A percentile compares a stretch with the other conserved stretches of the same genome.
These are phyloP conservation scores for Termitomyces sp. DNA, from an alignment of 1,284 basidiomycete genomes.

Conservation along the genomic window DNA sequence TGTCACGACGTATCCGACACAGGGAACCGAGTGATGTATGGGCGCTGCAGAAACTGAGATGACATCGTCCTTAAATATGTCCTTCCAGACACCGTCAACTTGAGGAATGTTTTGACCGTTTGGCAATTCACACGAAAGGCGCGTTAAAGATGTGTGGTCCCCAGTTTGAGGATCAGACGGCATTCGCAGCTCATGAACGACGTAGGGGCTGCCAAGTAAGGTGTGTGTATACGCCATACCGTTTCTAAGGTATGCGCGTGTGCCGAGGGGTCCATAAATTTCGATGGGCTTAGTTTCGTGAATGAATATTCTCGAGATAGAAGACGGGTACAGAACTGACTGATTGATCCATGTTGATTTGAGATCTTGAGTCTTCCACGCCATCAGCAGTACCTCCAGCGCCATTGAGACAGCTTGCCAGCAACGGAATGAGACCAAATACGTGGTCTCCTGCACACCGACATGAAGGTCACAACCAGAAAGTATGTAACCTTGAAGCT, in stretches of 20 bases:
- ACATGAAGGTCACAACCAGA: not conserved
- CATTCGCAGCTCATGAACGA: conserved; percentile 86
- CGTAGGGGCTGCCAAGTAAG: conserved; percentile 65
- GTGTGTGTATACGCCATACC: conserved; percentile 72
- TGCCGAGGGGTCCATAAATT: conserved; percentile 86
- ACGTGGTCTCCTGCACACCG: conserved; percentile 71
- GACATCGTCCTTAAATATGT: conserved; percentile 55
- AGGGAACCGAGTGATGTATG: conserved; percentile 77
- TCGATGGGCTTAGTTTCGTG: conserved; percentile 51
- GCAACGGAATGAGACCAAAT: conserved; percentile 73
- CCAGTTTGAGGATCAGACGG: conserved; percentile 46
- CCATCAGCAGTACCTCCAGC: conserved; percentile 60
- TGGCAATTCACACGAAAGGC: conserved; percentile 53
- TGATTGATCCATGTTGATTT: conserved; percentile 27
- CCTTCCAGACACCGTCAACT: conserved; percentile 65
- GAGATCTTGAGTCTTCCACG: conserved; percentile 51
- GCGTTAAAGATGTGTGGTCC: conserved; percentile 44
- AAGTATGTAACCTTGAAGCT: conserved; percentile 16
- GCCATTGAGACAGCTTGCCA: conserved; percentile 65
- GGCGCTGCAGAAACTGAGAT: conserved; percentile 82
- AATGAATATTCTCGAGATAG: not conserved
- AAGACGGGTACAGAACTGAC: conserved; percentile 25
- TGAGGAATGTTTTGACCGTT: conserved; percentile 64
- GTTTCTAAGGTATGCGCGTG: conserved; percentile 77
- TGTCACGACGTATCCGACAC: conserved; percentile 77